Evolutionary conservation across 129 eudicot species (phyloP).

Genomic region (Dittrichia graveolens): DNA sequence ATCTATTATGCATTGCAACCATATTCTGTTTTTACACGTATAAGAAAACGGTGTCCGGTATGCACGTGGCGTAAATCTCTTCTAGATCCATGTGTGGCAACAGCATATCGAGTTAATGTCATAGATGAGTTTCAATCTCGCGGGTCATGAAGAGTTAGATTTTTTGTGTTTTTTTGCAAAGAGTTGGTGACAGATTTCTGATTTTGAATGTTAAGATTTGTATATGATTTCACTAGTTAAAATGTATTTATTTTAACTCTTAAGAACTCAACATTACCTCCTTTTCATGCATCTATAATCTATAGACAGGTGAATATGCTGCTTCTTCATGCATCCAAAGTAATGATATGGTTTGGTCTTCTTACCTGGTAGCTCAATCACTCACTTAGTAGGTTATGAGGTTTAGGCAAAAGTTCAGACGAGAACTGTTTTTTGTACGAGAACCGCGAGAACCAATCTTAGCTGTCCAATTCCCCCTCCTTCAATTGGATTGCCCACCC

Average conservation of each 20-base stretch:
- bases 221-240: constrained; percentile 8
- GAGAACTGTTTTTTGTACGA: too few relatives aligned
- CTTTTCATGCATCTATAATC: neutral
- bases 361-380: too few relatives aligned
- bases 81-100: neutral
- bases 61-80: neutral
- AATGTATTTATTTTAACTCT: neutral
- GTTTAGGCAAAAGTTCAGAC: too few relatives aligned
- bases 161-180: neutral
- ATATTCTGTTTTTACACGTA: neutral
- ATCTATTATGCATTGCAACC: neutral
- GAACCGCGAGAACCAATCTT: too few relatives aligned
- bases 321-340: neutral
- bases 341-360: neutral
- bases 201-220: constrained; percentile 1
- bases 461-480: too few relatives aligned
- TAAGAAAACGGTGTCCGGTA: neutral
- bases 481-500: too few relatives aligned
- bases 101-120: neutral
- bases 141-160: neutral
- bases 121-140: neutral
- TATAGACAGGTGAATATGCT: neutral
- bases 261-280: neutral
- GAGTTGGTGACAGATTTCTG: constrained; percentile 10
- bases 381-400: too few relatives aligned